Evolutionary conservation across 2,329 filamentous ascomycete genomes (phyloP).

Genomic region (Xylaria hypoxylon): DNA sequence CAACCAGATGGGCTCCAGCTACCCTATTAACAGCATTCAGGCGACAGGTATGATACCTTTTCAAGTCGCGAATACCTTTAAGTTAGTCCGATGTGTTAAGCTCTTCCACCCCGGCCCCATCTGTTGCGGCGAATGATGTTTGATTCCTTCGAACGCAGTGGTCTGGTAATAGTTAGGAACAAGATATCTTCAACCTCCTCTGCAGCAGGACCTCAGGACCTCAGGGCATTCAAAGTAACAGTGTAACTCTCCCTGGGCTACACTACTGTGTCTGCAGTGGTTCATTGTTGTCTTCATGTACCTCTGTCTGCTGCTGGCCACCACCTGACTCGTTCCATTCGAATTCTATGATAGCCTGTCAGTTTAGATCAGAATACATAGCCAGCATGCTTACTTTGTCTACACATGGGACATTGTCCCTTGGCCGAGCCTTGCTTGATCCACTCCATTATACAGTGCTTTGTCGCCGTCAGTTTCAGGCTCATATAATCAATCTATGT

Average conservation of each 20-base stretch:
- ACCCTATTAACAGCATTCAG: slow-evolving; percentile 4
- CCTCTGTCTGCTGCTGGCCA: slow-evolving; percentile 41
- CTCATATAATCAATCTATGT: background rate
- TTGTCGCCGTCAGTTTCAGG: slow-evolving; percentile 39
- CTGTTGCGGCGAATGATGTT: background rate
- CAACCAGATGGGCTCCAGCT: slow-evolving; percentile 6
- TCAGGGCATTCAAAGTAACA: background rate
- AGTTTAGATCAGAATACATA: slow-evolving; percentile 15
- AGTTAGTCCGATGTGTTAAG: background rate
- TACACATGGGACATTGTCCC: slow-evolving; percentile 97
- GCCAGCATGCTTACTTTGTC: slow-evolving; percentile 75
- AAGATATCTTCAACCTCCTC: background rate
- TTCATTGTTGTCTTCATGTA: slow-evolving; percentile 33
- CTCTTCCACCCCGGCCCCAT: background rate
- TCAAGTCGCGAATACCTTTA: background rate
- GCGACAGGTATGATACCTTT: background rate
- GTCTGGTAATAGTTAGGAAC: slow-evolving; percentile 5
- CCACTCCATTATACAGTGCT: slow-evolving; percentile 98
- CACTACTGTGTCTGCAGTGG: slow-evolving; percentile 29
- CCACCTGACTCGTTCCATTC: slow-evolving; percentile 48
- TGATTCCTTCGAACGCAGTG: background rate
- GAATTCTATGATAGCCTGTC: slow-evolving; percentile 45
- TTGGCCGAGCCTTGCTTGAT: slow-evolving; percentile 94
- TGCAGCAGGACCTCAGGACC: too few species aligned
- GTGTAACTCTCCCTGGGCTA: background rate